These are phyloP conservation scores for Crithidia fasciculata DNA, from an alignment of 208 protist genomes.

Conservation along the genomic window DNA sequence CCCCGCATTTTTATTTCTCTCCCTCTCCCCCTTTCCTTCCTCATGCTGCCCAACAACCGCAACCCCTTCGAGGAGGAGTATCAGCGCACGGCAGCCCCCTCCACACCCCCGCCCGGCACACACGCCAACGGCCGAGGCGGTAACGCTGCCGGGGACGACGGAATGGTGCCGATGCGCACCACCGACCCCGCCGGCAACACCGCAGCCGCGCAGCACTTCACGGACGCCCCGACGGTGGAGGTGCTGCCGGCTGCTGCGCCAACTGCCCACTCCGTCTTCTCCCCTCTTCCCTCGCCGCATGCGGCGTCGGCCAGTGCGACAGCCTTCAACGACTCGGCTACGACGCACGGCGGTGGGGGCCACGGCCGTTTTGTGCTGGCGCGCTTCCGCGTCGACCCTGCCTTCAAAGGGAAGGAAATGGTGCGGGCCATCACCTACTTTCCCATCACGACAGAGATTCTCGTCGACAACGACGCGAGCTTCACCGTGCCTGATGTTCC, in stretches of 20 bases:
- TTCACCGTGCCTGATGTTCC: constrained; percentile 59
- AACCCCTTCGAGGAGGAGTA: constrained; percentile 39
- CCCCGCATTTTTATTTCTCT: neutral
- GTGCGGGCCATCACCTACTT: constrained; percentile 80
- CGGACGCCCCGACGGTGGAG: constrained; percentile 5
- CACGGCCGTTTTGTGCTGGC: constrained; percentile 40
- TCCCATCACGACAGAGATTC: constrained; percentile 61
- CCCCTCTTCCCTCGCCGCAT: constrained; percentile 11
- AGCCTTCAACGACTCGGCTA: constrained; percentile 20
- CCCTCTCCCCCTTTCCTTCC: neutral
- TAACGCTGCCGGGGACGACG: neutral
- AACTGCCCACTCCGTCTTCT: neutral
- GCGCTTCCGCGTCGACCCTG: constrained; percentile 50
- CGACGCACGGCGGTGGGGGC: constrained; percentile 7
- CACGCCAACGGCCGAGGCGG: neutral
- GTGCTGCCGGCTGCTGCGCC: neutral
- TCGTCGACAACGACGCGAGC: constrained; percentile 42
- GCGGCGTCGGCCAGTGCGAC: neutral
- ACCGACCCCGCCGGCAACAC: neutral
- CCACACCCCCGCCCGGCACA: neutral
- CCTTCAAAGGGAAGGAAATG: constrained; percentile 59
- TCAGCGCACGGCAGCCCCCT: constrained; percentile 16
- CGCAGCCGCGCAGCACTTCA: neutral
- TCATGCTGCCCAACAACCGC: constrained; percentile 25
- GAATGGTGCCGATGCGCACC: neutral